Evolutionary conservation across 257 asterid species (phyloP), one percentile per base, ranked within the genome.

Genomic region (Ajuga chamaepitys): DNA sequence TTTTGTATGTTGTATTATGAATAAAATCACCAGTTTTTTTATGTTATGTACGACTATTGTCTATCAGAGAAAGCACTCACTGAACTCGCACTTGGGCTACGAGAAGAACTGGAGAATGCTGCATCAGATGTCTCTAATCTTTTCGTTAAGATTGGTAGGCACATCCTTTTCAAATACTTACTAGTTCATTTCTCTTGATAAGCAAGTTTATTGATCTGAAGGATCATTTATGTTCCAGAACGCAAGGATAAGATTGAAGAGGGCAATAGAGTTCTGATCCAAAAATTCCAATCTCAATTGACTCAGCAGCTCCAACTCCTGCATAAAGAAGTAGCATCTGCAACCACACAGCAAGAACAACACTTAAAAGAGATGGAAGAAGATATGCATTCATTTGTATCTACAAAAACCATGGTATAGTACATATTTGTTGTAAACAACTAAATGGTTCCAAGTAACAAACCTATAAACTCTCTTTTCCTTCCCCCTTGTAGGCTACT

Each of bases 211-310:
- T 44, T 71, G 56, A 68, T 13, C 32, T 68, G 16, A 38, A 67
- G 22, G 42, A 42, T 25, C 7, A 8, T 20, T 68, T 41, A 37
- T 71, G 37, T 68, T 78, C 48, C 86, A 91, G 95, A 88, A 65
- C 89, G 84, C 82, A 86, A 86, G 84, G 95, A 88, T 75, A 88
- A 86, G 79, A 84, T 85, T 59, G 96, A 91, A 83, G 89, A 88
- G 47, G 90, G 67, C 63, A 91, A 91, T 64, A 83, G 73, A 82
- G 74, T 74, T 77, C 87, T 86, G 35, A 58, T 88, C 71, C 94
- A 85, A 63, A 88, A 80, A 20, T 85, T 91, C 76, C 97, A 86
- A 81, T 78, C 84, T 63, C 88, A 89, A 46, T 79, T 94, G 77
- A 86, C 86, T 77, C 87, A 88, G 74, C 95, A 89, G 76, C 96